Percentiles rank a stretch among this genome's conserved stretches.
Conservation (phyloP, 495 filamentous ascomycete genomes). For the Hypoxylon lenormandii region DNA sequence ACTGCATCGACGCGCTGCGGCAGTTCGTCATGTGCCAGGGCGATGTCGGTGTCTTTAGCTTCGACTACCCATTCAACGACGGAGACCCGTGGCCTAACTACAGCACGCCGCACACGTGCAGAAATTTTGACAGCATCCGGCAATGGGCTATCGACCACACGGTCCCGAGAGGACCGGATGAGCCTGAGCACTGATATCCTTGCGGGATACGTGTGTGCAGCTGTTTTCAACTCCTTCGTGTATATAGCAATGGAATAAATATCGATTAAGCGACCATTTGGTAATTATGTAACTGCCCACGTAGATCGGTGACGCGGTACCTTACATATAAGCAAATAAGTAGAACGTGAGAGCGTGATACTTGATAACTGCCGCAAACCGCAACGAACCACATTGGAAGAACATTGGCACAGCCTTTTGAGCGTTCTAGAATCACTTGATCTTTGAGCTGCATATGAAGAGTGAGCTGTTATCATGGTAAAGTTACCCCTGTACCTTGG, state of each 20-base stretch:
- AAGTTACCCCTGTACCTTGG: not conserved
- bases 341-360: not conserved
- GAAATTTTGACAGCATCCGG: constrained; percentile 63
- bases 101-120: constrained; percentile 61
- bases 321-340: not conserved
- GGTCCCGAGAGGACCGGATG: constrained; percentile 54
- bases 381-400: constrained; percentile 2
- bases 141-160: constrained; percentile 65
- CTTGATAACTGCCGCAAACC: constrained; percentile 13
- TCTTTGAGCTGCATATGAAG: constrained; percentile 16
- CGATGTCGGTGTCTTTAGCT: constrained; percentile 66
- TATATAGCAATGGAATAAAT: constrained; percentile 3
- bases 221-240: constrained; percentile 3
- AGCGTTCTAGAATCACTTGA: constrained; percentile 19
- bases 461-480: constrained; percentile 14
- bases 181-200: constrained; percentile 44
- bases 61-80: constrained; percentile 55
- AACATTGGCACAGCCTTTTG: constrained; percentile 1
- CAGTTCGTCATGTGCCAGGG: constrained; percentile 65
- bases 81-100: constrained; percentile 63
- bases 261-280: too few species aligned
- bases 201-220: constrained; percentile 13
- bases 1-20: constrained; percentile 65
- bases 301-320: too few species aligned
- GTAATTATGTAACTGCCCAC: too few species aligned